Conservation (phyloP, 257 asterid genomes). For the Gynochthodes officinalis region DNA sequence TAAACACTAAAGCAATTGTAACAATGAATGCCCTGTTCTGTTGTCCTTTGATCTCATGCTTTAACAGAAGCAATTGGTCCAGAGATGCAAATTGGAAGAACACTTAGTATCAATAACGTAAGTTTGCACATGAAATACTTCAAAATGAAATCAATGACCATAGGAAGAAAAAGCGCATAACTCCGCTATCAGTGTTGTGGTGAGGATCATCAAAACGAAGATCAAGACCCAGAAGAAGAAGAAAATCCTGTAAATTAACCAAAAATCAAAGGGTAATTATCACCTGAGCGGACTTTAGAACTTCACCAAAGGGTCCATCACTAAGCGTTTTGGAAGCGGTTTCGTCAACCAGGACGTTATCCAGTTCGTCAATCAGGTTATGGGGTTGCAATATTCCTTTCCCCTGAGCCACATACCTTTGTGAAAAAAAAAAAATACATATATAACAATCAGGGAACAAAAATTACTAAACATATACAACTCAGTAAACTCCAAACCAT, state of each 20-base stretch:
- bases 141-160: too few species aligned
- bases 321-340: constrained; percentile 41
- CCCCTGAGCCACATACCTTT: constrained; percentile 93
- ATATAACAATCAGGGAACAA: not conserved
- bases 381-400: constrained; percentile 92
- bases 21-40: not conserved
- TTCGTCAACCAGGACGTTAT: constrained; percentile 50
- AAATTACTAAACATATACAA: too few species aligned
- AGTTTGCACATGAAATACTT: too few species aligned
- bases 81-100: not conserved
- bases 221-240: too few species aligned
- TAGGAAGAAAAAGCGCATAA: too few species aligned
- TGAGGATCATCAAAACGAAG: too few species aligned
- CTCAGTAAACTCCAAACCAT: not conserved
- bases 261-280: not conserved
- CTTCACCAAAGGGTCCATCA: constrained; percentile 81
- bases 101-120: not conserved
- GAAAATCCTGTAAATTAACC: too few species aligned
- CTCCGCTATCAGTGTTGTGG: too few species aligned
- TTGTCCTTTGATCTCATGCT: not conserved
- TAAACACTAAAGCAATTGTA: not conserved
- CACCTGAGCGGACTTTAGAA: constrained; percentile 79
- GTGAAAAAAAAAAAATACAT: not conserved
- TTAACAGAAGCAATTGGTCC: not conserved
- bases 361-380: constrained; percentile 77